Percentiles rank a stretch among this genome's conserved stretches.
These are phyloP conservation scores for Salix exigua DNA, from an alignment of 345 rosid species.

Conservation along the genomic window DNA sequence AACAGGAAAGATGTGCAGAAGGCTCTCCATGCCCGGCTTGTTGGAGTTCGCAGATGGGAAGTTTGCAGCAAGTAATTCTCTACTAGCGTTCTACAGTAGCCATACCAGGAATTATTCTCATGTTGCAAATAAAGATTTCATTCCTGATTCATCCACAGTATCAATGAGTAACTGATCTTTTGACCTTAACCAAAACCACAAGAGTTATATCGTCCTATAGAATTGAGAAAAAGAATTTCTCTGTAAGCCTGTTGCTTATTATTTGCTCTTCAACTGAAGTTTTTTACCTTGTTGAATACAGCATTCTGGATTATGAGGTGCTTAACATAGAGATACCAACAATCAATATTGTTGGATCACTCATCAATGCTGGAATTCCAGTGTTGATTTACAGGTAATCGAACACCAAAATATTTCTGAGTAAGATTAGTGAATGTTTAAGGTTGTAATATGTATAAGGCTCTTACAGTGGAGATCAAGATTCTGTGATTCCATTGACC, in stretches of 20 bases:
- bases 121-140: no score
- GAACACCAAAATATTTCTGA: neutral
- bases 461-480: constrained; percentile 56
- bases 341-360: constrained; percentile 24
- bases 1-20: constrained; percentile 79
- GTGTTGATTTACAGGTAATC: constrained; percentile 28
- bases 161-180: no score
- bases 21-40: constrained; percentile 87
- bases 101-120: neutral
- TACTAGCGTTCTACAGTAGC: neutral
- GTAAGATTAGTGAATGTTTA: neutral
- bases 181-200: neutral
- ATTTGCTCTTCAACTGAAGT: neutral
- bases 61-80: constrained; percentile 88
- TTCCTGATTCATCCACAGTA: no score
- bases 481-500: constrained; percentile 78
- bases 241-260: neutral
- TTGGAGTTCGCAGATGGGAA: constrained; percentile 75
- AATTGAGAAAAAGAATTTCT: neutral
- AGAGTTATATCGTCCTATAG: neutral
- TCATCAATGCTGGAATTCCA: constrained; percentile 28
- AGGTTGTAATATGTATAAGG: neutral
- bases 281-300: constrained; percentile 19
- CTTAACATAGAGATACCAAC: constrained; percentile 34
- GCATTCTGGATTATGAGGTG: constrained; percentile 78